Base-by-base conservation (phyloP, 176 grass and related monocot species). In the Zizania latifolia region DNA sequence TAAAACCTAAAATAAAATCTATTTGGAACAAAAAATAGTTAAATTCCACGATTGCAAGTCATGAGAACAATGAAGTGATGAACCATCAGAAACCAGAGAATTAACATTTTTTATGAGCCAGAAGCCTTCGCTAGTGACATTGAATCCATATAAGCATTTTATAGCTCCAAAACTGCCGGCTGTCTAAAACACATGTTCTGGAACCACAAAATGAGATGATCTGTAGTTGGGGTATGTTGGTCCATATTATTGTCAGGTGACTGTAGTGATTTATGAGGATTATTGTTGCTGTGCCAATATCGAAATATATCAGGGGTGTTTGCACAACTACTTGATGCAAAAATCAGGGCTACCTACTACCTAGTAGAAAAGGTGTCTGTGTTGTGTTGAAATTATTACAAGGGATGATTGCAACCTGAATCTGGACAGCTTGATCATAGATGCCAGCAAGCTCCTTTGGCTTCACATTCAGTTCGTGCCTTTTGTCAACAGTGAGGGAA, bases 351-450 rank as follows among this genome's bases (percentile, higher is more conserved):
- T n/a, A n/a, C n/a, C n/a, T n/a, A n/a, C n/a, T n/a, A n/a, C n/a
- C n/a, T n/a, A n/a, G n/a, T n/a, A n/a, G n/a, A 29, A 38, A 8
- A n/a, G 23, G 46, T 64, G 30, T 72, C 36, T 65, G 68, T 12
- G 59, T 44, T 68, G 35, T 46, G 14, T 31, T 6, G 19, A 53
- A 58, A 64, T 41, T 34, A 87, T 65, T 66, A 29, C n/a, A 30
- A 62, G 43, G 39, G 58, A 74, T 53, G 31, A 58, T 51, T 58
- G 4, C 21, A 74, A 81, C 82, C 46, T 81, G 58, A 58, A 89
- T 66, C 58, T 89, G 80, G 21, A 79, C 77, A 81, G 85, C 84
- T 87, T 90, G 87, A 73, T 89, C 84, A 75, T 85, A 58, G 26
- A 58, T 38, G 23, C 10, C 78, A 45, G 59, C 50, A 85, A 65